Evolutionary conservation across 768 basidiomycete genomes (phyloP).

Genomic region (Agaricus sinodeliciosus): DNA sequence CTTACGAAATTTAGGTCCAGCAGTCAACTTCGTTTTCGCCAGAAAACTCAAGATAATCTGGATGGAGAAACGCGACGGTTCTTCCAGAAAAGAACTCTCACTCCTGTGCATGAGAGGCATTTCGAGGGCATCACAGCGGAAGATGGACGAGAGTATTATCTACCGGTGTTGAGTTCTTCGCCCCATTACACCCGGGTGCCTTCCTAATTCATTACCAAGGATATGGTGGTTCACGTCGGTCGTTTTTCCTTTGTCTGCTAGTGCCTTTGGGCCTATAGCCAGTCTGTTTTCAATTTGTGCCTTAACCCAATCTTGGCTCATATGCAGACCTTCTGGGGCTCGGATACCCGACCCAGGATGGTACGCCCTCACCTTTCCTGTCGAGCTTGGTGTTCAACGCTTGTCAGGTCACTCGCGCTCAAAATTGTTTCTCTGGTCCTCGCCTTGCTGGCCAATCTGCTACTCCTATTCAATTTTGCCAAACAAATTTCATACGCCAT

Average conservation of each 20-base stretch:
- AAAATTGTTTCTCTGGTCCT: conserved; percentile 26
- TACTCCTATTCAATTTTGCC: conserved; percentile 33
- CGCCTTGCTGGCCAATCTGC: conserved; percentile 27
- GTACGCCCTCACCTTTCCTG: conserved; percentile 16
- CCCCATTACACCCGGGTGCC: no score
- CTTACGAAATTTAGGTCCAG: no score
- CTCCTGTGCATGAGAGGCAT: no score
- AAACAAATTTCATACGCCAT: conserved; percentile 25
- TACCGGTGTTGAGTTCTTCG: no score
- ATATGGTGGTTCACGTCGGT: conserved; percentile 36
- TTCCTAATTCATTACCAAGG: conserved; percentile 12
- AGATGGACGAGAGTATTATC: no score
- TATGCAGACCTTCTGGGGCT: conserved; percentile 14
- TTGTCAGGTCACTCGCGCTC: conserved; percentile 24
- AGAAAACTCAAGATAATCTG: no score
- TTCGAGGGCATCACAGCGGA: no score
- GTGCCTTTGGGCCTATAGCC: conserved; percentile 34
- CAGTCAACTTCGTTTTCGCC: no score
- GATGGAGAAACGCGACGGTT: no score
- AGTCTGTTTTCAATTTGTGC: conserved; percentile 34
- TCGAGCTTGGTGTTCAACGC: not conserved
- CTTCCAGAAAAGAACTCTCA: no score
- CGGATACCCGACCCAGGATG: conserved; percentile 26
- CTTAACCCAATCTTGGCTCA: conserved; percentile 28
- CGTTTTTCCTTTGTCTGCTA: conserved; percentile 33